Evolutionary conservation across 2,329 filamentous ascomycete species (phyloP).

Genomic region (Coniochaeta prunicola): DNA sequence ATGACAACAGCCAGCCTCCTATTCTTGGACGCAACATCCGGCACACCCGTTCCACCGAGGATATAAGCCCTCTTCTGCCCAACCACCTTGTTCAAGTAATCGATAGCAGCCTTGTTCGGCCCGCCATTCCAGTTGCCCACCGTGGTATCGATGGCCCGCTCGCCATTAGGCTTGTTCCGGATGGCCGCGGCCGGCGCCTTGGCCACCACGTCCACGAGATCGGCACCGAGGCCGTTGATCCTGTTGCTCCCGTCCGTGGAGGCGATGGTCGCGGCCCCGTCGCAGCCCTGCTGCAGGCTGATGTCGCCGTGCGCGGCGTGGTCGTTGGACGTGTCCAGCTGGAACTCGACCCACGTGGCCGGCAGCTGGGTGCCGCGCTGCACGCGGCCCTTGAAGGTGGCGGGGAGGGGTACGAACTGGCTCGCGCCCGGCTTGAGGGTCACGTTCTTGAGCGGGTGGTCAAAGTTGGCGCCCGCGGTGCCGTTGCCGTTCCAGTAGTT

Average conservation of each 20-base stretch:
- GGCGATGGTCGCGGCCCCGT: slow-evolving; percentile 27
- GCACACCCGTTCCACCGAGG: slow-evolving; percentile 23
- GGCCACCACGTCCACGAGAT: slow-evolving; percentile 19
- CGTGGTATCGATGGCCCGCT: slow-evolving; percentile 24
- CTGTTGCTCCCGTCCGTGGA: slow-evolving; percentile 26
- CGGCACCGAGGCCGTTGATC: slow-evolving; percentile 22
- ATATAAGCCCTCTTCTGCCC: slow-evolving; percentile 25
- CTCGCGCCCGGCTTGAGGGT: slow-evolving; percentile 21
- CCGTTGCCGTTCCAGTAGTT: slow-evolving; percentile 34
- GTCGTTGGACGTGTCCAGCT: slow-evolving; percentile 27
- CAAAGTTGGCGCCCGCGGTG: slow-evolving; percentile 29
- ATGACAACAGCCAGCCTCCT: slow-evolving; percentile 15
- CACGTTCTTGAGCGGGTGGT: slow-evolving; percentile 26
- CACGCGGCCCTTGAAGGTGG: slow-evolving; percentile 31
- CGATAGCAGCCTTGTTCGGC: slow-evolving; percentile 26
- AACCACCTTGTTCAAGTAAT: slow-evolving; percentile 22
- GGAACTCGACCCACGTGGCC: slow-evolving; percentile 31
- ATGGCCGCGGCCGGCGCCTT: slow-evolving; percentile 22
- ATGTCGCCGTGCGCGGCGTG: slow-evolving; percentile 28
- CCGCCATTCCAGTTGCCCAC: slow-evolving; percentile 29
- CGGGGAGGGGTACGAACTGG: slow-evolving; percentile 21
- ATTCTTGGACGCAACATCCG: slow-evolving; percentile 24
- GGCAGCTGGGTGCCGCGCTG: slow-evolving; percentile 28
- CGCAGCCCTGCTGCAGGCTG: slow-evolving; percentile 19
- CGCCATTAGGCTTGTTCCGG: slow-evolving; percentile 23